Evolutionary conservation across 169 alveolate genomes (phyloP), one percentile per base, ranked within the genome.

Genomic region (Cryptosporidium sp.): DNA sequence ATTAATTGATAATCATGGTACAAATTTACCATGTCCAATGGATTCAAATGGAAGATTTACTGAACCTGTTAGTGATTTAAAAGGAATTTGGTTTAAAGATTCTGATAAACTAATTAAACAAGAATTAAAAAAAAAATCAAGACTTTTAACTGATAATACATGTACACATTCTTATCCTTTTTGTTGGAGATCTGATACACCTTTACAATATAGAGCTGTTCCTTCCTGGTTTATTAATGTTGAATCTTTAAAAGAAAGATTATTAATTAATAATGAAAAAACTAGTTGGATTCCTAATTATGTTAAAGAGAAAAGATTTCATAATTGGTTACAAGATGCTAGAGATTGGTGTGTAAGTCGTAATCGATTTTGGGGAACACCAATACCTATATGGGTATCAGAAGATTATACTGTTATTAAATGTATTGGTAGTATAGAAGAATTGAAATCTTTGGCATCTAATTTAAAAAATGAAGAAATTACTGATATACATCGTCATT

Each of bases 151-250:
- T 84, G 89, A 93, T 55, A 94, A 93, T 35, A 94, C 95, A 23
- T 84, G 92, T n/a, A 84, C 69, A 50, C 99, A 99, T 94, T 95
- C 98, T 35, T 99, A 99, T 92, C 99, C 99, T 1, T 97, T 93
- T 92, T 99, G 99, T 93, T 99, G 99, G 99, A 95, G 99, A 80
- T 97, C 99, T 31, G 99, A 99, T 84, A 98, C 99, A 21, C 99
- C 99, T 14, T 94, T 99, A 55, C 97, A 98, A 23, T 99, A 98
- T 94, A 96, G 98, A 80, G 99, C 99, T 14, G 97, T 98, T 48
- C 97, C 97, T 51, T 96, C 98, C 70, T 99, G 99, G 99, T 99
- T 98, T 93, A 96, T 98, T 70, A 96, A 97, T 85, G 99, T 98
- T 3, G 98, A 97, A 84, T 97, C 95, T 50, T 92, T 96, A 65